phyloP scores from a whole-genome alignment of 1,284 basidiomycete genomes.

The Cutaneotrichosporon daszewskae region DNA sequence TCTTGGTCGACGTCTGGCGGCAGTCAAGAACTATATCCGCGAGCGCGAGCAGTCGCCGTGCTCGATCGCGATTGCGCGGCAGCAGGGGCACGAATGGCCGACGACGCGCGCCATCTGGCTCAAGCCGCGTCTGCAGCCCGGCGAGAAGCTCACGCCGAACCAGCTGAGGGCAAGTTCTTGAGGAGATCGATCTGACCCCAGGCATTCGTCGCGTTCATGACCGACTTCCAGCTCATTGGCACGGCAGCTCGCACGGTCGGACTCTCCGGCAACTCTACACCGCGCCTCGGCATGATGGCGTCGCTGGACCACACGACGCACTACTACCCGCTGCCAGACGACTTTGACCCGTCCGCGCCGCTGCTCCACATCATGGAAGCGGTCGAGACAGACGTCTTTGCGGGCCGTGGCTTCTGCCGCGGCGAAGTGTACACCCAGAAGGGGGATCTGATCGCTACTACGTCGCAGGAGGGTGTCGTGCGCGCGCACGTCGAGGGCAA shows the following conservation, averaged over 20 bases:
- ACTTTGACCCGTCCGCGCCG: conserved; percentile 73
- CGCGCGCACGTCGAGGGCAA: conserved; percentile 37
- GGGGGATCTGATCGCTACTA: conserved; percentile 69
- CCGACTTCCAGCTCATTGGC: conserved; percentile 72
- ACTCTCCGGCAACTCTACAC: conserved; percentile 50
- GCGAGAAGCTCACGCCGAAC: conserved; percentile 57
- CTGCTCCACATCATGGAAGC: conserved; percentile 72
- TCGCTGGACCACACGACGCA: conserved; percentile 78
- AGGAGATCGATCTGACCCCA: conserved; percentile 36
- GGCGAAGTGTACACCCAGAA: conserved; percentile 69
- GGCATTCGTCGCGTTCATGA: conserved; percentile 81
- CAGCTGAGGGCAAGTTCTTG: conserved; percentile 64
- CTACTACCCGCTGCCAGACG: conserved; percentile 66
- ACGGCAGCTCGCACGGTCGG: conserved; percentile 62
- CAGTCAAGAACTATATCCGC: conserved; percentile 47
- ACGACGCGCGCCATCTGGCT: conserved; percentile 71
- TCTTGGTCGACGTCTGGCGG: conserved; percentile 20
- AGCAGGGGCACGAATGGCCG: conserved; percentile 11
- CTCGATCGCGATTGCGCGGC: conserved; percentile 51
- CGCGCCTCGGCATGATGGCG: conserved; percentile 63
- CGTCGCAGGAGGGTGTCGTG: conserved; percentile 71
- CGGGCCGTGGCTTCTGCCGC: conserved; percentile 67
- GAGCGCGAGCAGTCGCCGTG: conserved; percentile 61
- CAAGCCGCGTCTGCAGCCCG: conserved; percentile 56
- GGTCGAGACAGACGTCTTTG: conserved; percentile 54